phyloP scores from a whole-genome alignment of 495 filamentous ascomycete species.

The Aspergillus sparsus region DNA sequence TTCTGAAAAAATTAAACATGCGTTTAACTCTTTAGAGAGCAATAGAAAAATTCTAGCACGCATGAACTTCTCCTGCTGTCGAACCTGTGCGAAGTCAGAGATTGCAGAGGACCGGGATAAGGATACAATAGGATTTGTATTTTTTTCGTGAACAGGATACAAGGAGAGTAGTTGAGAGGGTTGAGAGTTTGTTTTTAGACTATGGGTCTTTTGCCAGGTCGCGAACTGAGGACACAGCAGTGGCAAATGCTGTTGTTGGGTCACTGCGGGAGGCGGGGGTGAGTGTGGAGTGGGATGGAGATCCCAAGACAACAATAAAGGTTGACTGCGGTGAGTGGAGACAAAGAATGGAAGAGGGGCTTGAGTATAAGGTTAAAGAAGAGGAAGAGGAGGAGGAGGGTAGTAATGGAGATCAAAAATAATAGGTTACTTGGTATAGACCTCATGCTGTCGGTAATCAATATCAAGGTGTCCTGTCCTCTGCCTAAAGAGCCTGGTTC shows the following conservation, averaged over 20 bases:
- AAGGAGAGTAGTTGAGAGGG: not conserved
- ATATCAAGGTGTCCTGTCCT: no score
- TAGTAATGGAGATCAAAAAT: not conserved
- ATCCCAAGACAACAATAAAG: not conserved
- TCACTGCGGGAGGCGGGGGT: not conserved
- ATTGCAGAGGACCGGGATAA: not conserved
- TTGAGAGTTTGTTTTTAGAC: not conserved
- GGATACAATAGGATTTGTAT: conserved; percentile 2
- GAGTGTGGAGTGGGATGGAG: not conserved
- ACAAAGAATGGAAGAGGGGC: not conserved
- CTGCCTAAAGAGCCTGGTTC: no score
- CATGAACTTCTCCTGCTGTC: conserved; percentile 1
- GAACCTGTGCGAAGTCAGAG: not conserved
- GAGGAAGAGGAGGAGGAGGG: not conserved
- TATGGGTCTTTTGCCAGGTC: conserved; percentile 8
- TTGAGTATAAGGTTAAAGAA: not conserved
- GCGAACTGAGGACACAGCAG: not conserved
- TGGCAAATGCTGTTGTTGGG: not conserved
- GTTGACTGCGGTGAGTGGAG: not conserved
- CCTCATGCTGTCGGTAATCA: no score
- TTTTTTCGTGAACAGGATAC: conserved; percentile 5
- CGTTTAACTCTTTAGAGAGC: not conserved
- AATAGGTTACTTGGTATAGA: no score
- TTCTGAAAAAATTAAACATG: not conserved
- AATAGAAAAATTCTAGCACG: not conserved